Evolutionary conservation across 495 filamentous ascomycete species (phyloP), one percentile per base, ranked within the genome.

Genomic region (Poronia punctata): DNA sequence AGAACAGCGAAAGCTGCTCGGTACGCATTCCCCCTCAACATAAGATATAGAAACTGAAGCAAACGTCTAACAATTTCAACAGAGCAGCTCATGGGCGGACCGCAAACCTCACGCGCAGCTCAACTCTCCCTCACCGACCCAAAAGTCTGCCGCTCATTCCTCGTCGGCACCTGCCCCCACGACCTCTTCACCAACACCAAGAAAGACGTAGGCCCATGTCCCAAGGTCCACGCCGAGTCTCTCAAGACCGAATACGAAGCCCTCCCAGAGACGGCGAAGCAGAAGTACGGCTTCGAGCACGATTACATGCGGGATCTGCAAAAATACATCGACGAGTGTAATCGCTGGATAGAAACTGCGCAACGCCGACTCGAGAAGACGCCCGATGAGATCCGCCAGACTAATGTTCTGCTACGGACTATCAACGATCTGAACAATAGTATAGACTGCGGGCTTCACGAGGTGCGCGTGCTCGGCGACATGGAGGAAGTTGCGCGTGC

Each of bases 111-210:
- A 31, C 80, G 82, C 64, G 72, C 80, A 34, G 69, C 84, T 7
- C 82, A 92, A 63, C 76, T 95, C 56, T 79, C 84, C 31, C 82
- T 97, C 48, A 92, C 85, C 32, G 93, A 99, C 65, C 71, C 83
- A 23, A 95, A 94, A 67, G 85, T 95, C 48, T 99, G 92, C 70
- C 86, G 88, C 38, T 95, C 88, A 41, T 96, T 88, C 65, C 76
- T 99, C 36, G 87, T 78, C 46, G 92, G 92, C 49, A 94, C 85
- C 27, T 99, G 92, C 60, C 92, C 92, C 4, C 90, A 96, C 70
- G 92, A 99, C 67, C 88, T 97, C 57, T 99, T 99, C 77, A 97
- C 89, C 46, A 99, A 99, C 68, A 99, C 92, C 27, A 97, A 95
- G 66, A 87, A 95, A 75, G 92, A 99, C 60, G 75, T 96, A 21